A percentile compares a stretch with the other conserved stretches of the same genome.
These are phyloP conservation scores for Phellinidium pouzarii DNA, from an alignment of 1,284 basidiomycete genomes.

Conservation along the genomic window DNA sequence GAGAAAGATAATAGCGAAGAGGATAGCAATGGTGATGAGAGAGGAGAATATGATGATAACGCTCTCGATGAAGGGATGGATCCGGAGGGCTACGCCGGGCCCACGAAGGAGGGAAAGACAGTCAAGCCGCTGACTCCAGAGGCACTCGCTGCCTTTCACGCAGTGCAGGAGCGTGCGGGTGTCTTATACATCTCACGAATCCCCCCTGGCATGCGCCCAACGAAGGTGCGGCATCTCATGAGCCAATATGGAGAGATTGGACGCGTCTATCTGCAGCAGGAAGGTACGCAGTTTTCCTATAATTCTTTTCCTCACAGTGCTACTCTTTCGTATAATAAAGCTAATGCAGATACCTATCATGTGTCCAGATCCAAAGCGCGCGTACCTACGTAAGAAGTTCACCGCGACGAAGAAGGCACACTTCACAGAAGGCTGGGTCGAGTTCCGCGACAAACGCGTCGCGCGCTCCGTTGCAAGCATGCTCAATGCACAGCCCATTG, in stretches of 20 bases:
- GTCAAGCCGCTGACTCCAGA: slow-evolving; percentile 68
- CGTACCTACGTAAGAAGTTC: slow-evolving; percentile 71
- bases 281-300: slow-evolving; percentile 45
- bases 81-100: slow-evolving; percentile 50
- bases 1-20: slow-evolving; percentile 25
- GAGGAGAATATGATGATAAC: slow-evolving; percentile 25
- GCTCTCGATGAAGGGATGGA: slow-evolving; percentile 39
- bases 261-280: slow-evolving; percentile 81
- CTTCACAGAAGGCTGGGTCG: slow-evolving; percentile 97
- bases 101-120: slow-evolving; percentile 36
- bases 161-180: slow-evolving; percentile 65
- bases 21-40: slow-evolving; percentile 22
- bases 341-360: neutral
- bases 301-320: neutral
- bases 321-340: no score
- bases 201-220: slow-evolving; percentile 97
- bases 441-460: slow-evolving; percentile 90
- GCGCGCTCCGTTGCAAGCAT: slow-evolving; percentile 89
- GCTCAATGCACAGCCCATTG: slow-evolving; percentile 95
- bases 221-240: slow-evolving; percentile 93
- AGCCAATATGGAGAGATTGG: slow-evolving; percentile 78
- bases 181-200: slow-evolving; percentile 94
- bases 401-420: slow-evolving; percentile 78
- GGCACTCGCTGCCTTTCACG: slow-evolving; percentile 64
- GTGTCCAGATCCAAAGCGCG: slow-evolving; percentile 64